These are phyloP conservation scores for Ramaria rubella DNA, from an alignment of 768 basidiomycete genomes.

Conservation along the genomic window DNA sequence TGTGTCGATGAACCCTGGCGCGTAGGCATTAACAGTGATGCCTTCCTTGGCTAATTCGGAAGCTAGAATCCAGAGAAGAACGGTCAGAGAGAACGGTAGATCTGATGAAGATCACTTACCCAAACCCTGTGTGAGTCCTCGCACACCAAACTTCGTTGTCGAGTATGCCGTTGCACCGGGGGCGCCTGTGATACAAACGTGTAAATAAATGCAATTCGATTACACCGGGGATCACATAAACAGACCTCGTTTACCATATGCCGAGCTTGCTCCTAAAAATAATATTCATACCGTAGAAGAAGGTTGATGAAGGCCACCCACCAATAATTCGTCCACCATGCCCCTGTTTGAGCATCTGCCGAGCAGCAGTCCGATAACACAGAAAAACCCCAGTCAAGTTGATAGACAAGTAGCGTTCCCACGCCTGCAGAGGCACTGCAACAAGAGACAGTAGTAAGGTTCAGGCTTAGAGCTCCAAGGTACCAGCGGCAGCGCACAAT, in stretches of 20 bases:
- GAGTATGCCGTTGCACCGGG: slow-evolving; percentile 20
- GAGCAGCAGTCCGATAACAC: slow-evolving; percentile 36
- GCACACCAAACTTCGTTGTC: slow-evolving; percentile 28
- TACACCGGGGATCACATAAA: not conserved
- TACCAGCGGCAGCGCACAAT: slow-evolving; percentile 22
- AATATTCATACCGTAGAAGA: not conserved
- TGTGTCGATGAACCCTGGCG: slow-evolving; percentile 19
- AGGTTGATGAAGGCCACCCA: slow-evolving; percentile 3
- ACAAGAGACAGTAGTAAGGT: not conserved
- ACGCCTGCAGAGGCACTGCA: slow-evolving; percentile 19
- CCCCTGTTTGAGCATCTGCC: slow-evolving; percentile 35
- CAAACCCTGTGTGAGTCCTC: slow-evolving; percentile 24
- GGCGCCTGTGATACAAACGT: slow-evolving; percentile 10
- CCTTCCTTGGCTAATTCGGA: slow-evolving; percentile 28
- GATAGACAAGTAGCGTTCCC: slow-evolving; percentile 25
- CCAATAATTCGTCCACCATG: slow-evolving; percentile 35
- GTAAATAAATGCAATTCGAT: not conserved
- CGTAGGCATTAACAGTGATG: slow-evolving; percentile 29
- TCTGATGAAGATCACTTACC: not conserved
- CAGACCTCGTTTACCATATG: slow-evolving; percentile 1
- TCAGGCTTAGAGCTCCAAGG: too few relatives aligned
- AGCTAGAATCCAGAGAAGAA: slow-evolving; percentile 12
- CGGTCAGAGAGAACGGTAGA: not conserved
- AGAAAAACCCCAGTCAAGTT: slow-evolving; percentile 31
- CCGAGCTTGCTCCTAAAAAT: slow-evolving; percentile 1